These are phyloP conservation scores for Pseudomassariella vexata DNA, from an alignment of 2,329 filamentous ascomycete species.

Conservation along the genomic window DNA sequence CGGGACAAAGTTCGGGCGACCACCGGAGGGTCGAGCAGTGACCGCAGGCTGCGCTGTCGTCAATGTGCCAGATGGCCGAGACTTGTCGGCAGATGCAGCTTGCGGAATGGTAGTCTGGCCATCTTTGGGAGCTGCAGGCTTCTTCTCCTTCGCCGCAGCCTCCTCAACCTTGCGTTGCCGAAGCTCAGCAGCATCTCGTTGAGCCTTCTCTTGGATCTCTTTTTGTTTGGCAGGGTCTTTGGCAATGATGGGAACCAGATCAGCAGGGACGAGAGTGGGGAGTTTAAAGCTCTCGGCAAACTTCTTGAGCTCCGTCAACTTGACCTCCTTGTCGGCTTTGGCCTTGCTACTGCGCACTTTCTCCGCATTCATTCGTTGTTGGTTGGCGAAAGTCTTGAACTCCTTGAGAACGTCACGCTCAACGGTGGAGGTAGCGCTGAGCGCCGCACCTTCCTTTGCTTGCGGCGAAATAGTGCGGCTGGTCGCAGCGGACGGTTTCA, in stretches of 20 bases:
- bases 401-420: slow-evolving; percentile 56
- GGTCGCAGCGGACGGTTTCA: slow-evolving; percentile 29
- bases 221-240: slow-evolving; percentile 95
- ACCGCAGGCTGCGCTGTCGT: slow-evolving; percentile 10
- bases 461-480: slow-evolving; percentile 36
- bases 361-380: slow-evolving; percentile 49
- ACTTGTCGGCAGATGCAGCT: slow-evolving; percentile 15
- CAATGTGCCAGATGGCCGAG: slow-evolving; percentile 26
- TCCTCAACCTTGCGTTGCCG: slow-evolving; percentile 37
- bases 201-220: slow-evolving; percentile 84
- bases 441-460: slow-evolving; percentile 31
- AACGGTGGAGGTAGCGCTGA: slow-evolving; percentile 55
- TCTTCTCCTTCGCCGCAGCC: slow-evolving; percentile 44
- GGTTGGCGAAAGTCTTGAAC: slow-evolving; percentile 59
- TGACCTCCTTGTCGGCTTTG: slow-evolving; percentile 79
- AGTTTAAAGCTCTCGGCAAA: slow-evolving; percentile 94
- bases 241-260: slow-evolving; percentile 89
- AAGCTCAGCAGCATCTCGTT: slow-evolving; percentile 66
- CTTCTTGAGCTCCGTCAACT: slow-evolving; percentile 89
- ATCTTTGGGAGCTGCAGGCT: slow-evolving; percentile 41
- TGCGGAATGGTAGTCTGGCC: slow-evolving; percentile 26
- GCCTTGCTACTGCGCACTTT: slow-evolving; percentile 52
- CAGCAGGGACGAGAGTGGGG: slow-evolving; percentile 82
- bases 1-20: slow-evolving; percentile 43
- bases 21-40: slow-evolving; percentile 35